Evolutionary conservation across 2,329 filamentous ascomycete species (phyloP), one percentile per base, ranked within the genome.

Genomic region (Sclerotinia glacialis): DNA sequence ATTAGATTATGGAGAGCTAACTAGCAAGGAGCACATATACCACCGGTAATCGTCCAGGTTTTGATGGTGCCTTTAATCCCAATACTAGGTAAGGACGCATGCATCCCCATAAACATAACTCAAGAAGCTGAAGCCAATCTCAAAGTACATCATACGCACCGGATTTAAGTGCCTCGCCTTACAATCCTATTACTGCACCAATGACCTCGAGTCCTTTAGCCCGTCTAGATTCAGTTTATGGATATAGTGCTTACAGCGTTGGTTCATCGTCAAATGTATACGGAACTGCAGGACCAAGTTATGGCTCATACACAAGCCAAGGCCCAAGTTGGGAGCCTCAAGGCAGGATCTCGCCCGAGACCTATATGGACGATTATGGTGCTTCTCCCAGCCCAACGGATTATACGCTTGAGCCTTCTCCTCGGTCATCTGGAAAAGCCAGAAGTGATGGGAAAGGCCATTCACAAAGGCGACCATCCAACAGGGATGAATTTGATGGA

Each of bases 401-500:
- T 70, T 85, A 85, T 72, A 83, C 83, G 7, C 76, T 85, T 70
- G 86, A 89, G 63, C 82, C 83, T 71, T 79, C 79, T 61, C 74
- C 74, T 42, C 78, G 79, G 55, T 77, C 78, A 53, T 72, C 78
- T 65, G 78, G 78, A 69, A 83, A 82, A 71, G 77, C 78, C 67
- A 85, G 83, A 72, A 75, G 77, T 52, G 78, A 77, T 59, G 79
- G 80, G 61, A 85, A 85, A 73, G 77, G 79, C 62, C 73, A 75
- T 65, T 73, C 72, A 50, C 79, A 84, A 21, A 84, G 90, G 72
- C 85, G 89, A 40, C 87, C 90, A 34, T 91, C 89, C 52, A 93
- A 93, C 79, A 85, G 92, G 68, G 92, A 96, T 81, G 92, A 95
- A 78, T 96, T 96, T 78, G 92, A 95, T 78, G 92, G 92, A 3